These are phyloP conservation scores for Schoenoplectus tabernaemontani DNA, from an alignment of 202 grass and related monocot genomes.

Conservation along the genomic window DNA sequence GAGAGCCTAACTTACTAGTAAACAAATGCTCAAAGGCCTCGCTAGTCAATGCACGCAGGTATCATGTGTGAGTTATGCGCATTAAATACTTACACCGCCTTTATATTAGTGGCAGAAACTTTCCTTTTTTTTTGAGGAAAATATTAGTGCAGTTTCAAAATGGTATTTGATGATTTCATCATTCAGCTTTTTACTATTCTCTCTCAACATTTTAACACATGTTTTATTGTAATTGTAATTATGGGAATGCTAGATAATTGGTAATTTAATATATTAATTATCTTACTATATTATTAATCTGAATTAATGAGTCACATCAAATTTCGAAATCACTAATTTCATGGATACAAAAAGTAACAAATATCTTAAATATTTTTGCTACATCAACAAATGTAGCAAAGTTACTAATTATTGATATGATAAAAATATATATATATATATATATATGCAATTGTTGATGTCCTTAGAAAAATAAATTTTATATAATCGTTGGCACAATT, in stretches of 20 bases:
- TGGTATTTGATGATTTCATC: background rate
- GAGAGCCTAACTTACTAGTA: constrained; percentile 9
- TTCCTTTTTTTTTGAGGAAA: background rate
- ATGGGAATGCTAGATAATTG: too few relatives aligned
- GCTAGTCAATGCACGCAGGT: constrained; percentile 3
- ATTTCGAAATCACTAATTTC: too few relatives aligned
- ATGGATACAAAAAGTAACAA: too few relatives aligned
- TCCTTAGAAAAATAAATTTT: background rate
- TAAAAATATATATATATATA: too few relatives aligned
- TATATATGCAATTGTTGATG: too few relatives aligned
- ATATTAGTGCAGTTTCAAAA: background rate
- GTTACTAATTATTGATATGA: too few relatives aligned
- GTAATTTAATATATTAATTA: too few relatives aligned
- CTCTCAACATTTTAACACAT: background rate
- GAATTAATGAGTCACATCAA: too few relatives aligned
- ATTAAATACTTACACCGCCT: constrained; percentile 3
- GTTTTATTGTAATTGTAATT: background rate
- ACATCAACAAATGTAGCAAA: too few relatives aligned
- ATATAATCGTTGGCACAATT: too few relatives aligned
- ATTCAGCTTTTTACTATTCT: background rate
- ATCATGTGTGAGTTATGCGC: background rate
- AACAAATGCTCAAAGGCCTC: background rate
- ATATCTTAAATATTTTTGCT: too few relatives aligned
- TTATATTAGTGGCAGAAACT: background rate
- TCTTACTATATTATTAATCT: too few relatives aligned